Base-by-base conservation (phyloP, 768 basidiomycete species). In the Cytidiella melzeri region DNA sequence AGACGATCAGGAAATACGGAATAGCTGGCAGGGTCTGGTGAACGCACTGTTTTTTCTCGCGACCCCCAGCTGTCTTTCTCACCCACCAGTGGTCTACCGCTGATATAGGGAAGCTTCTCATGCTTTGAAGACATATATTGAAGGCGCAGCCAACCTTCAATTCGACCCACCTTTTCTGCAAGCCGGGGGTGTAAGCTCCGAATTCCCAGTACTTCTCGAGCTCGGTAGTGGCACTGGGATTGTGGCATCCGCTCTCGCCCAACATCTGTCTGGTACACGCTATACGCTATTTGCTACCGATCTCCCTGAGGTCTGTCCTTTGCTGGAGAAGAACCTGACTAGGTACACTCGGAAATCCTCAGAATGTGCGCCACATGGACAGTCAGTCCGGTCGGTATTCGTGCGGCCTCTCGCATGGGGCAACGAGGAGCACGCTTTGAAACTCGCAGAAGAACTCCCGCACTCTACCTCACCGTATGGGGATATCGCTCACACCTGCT, bases 11-110 rank as follows among this genome's bases (percentile, higher is more conserved):
- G 13, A 69, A 69, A 56, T 91, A 85, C 61, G 89, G 90, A 4
- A 92, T 93, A 48, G 91, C 89, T 6, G 87, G 89, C 26, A 73
- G 87, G 65, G 81, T 93, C 41, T 92, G 90, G 91, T 87, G 72
- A 71, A 62, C 30, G 30, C 30, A 34, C n/a, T n/a, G 28, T 50
- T 25, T 36, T 18, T 21, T 25, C 21, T 34, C 36, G 25, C 39
- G 18, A 13, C 6, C 40, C 11, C 41, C 50, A 25, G 23, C 18
- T 34, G 24, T 12, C 21, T 37, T 23, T 42, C 40, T 34, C 36
- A 47, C 39, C 15, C 25, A 51, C 47, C 34, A 48, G 12, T 24
- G 12, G 5, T 25, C 30, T 10, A 9, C 25, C 28, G 39, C 37
- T 38, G 23, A 34, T 37, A 36, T 41, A 64, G 63, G 63, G 63